These are phyloP conservation scores for Dothideomycetes sp. DNA, from an alignment of 2,329 filamentous ascomycete genomes.

Conservation along the genomic window DNA sequence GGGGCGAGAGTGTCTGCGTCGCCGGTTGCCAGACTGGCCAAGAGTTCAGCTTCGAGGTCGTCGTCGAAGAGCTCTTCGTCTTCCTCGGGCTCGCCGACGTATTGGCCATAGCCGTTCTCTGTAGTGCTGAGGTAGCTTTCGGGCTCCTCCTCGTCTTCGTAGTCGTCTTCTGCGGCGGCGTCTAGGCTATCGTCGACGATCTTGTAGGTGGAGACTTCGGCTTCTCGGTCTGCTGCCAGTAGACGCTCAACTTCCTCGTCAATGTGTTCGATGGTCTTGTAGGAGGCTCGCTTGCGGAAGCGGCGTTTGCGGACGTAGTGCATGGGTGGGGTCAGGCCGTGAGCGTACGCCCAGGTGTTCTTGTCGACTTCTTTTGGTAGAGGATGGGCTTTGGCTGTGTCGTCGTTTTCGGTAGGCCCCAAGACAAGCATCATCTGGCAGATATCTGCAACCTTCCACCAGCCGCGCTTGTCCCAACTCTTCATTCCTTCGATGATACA, in stretches of 20 bases:
- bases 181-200: constrained; percentile 19
- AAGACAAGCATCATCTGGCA: constrained; percentile 82
- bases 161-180: constrained; percentile 29
- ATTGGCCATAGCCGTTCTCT: constrained; percentile 20
- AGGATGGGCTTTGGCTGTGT: constrained; percentile 38
- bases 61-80: constrained; percentile 32
- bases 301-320: constrained; percentile 71
- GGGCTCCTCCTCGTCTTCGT: constrained; percentile 22
- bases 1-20: constrained; percentile 21
- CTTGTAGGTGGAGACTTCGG: constrained; percentile 45
- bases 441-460: constrained; percentile 82
- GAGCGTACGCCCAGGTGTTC: constrained; percentile 61
- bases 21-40: constrained; percentile 18
- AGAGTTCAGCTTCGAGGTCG: constrained; percentile 16
- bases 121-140: constrained; percentile 24
- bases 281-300: constrained; percentile 72
- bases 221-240: constrained; percentile 52
- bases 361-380: constrained; percentile 62
- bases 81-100: constrained; percentile 26
- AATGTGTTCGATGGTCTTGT: constrained; percentile 75
- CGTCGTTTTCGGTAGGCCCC: constrained; percentile 49
- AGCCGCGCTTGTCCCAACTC: constrained; percentile 76
- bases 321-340: constrained; percentile 81
- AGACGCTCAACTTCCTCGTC: constrained; percentile 69
- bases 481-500: constrained; percentile 88